Evolutionary conservation across 1,284 basidiomycete genomes (phyloP), one percentile per base, ranked within the genome.

Genomic region (Peniophora sp.): DNA sequence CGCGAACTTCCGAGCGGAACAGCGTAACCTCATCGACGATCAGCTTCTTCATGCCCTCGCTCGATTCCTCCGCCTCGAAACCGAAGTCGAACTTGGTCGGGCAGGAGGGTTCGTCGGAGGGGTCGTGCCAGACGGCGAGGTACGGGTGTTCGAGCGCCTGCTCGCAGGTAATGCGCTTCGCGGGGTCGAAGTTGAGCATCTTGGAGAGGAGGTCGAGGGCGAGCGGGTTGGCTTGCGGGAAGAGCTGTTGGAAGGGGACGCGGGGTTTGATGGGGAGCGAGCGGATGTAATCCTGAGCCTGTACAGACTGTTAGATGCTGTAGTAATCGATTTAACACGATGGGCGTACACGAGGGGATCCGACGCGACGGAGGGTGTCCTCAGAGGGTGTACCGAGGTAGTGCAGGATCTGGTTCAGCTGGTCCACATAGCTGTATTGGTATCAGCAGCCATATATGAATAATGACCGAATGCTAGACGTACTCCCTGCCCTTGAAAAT

Each of bases 401-500:
- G 69, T 99, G 94, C 41, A 99, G 76, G 63, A 99, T 98, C 68
- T 97, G 96, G 67, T 99, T 99, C 42, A 99, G 78, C 68, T 99
- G 97, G 67, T 99, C 96, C 52, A 99, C 96, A 63, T 97, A 97
- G 66, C 88, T 90, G 58, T 6, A 48, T 18, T 41, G 24, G 18
- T 3, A 42, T 52, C 15, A 52, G 44, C n/a, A n/a, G n/a, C n/a
- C n/a, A n/a, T 5, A 51, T 5, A 49, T 32, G 20, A 15, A 18
- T 12, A 44, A 3, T 12, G 18, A 24, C 2, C 10, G 15, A 9
- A 3, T 23, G 3, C 10, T 3, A 8, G 37, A 41, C 85, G 61
- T 68, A 94, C 85, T 99, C 96, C 71, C 95, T 76, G 50, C 97
- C 97, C 68, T 98, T 99, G 79, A 93, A 99, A 62, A 99, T 98